These are phyloP conservation scores for Alternaria longipes DNA, from an alignment of 2,329 filamentous ascomycete species.

Conservation along the genomic window DNA sequence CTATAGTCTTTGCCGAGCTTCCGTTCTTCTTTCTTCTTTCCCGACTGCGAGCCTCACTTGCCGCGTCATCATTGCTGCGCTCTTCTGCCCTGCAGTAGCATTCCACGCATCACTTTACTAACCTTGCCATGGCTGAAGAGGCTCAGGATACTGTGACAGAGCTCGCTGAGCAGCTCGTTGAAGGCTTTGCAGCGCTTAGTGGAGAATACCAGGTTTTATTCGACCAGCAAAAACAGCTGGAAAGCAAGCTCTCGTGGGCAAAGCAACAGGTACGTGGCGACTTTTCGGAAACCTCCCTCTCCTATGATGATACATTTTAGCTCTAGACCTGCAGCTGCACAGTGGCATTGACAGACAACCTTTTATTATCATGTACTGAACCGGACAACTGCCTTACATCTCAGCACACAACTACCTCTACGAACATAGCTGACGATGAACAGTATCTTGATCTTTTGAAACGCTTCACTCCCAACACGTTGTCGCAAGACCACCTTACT, in stretches of 20 bases:
- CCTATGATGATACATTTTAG: slow-evolving; percentile 59
- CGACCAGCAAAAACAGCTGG: slow-evolving; percentile 56
- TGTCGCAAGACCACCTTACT: slow-evolving; percentile 51
- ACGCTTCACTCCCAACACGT: slow-evolving; percentile 50
- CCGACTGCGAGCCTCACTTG: slow-evolving; percentile 30
- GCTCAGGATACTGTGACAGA: slow-evolving; percentile 38
- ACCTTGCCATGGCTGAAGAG: slow-evolving; percentile 38
- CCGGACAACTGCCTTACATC: slow-evolving; percentile 11
- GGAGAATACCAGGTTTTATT: slow-evolving; percentile 59
- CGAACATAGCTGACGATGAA: slow-evolving; percentile 30
- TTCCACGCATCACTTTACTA: slow-evolving; percentile 18
- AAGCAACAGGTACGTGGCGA: slow-evolving; percentile 58
- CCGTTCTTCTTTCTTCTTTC: slow-evolving; percentile 23
- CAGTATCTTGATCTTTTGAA: slow-evolving; percentile 54
- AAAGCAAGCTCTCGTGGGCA: slow-evolving; percentile 58
- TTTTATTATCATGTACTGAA: slow-evolving; percentile 54
- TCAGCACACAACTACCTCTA: background rate
- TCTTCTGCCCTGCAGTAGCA: slow-evolving; percentile 11
- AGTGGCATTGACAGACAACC: slow-evolving; percentile 57
- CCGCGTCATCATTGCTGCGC: slow-evolving; percentile 37
- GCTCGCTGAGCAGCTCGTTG: slow-evolving; percentile 54
- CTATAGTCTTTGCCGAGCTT: slow-evolving; percentile 25
- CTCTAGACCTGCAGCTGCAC: slow-evolving; percentile 62
- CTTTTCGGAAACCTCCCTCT: slow-evolving; percentile 14
- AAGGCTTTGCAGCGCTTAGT: slow-evolving; percentile 58